Percentiles rank a stretch among this genome's conserved stretches.
phyloP scores from a whole-genome alignment of 2,329 filamentous ascomycete species.

The Sarocladiaceae sp. region DNA sequence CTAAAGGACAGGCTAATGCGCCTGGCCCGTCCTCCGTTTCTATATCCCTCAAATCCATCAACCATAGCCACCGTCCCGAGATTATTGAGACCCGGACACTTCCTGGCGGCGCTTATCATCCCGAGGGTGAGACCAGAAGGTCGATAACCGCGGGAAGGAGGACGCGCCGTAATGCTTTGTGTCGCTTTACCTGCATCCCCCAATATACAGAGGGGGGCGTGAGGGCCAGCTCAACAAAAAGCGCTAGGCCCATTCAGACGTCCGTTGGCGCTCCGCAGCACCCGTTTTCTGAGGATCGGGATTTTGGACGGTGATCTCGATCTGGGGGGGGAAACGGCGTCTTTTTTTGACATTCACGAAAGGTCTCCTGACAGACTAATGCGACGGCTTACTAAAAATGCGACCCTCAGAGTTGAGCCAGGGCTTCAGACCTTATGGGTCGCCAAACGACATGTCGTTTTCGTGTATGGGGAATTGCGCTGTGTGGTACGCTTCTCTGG shows the following conservation, averaged over 20 bases:
- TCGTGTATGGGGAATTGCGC: no score
- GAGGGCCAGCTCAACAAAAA: no score
- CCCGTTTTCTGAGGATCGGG: conserved; percentile 7
- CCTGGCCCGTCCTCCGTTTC: conserved; percentile 3
- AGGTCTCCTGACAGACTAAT: no score
- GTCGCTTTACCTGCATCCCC: background rate
- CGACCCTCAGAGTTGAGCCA: no score
- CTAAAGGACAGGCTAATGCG: background rate
- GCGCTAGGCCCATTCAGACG: background rate
- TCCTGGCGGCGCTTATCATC: background rate
- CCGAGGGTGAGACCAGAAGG: no score
- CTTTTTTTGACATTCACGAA: no score
- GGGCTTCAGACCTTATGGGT: no score
- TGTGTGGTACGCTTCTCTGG: no score
- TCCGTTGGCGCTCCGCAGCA: background rate
- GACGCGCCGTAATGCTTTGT: conserved; percentile 4
- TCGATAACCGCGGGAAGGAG: conserved; percentile 1
- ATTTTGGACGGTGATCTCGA: conserved; percentile 8
- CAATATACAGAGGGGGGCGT: background rate
- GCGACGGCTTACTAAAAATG: no score
- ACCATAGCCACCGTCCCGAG: background rate
- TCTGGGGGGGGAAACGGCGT: no score
- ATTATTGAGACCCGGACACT: background rate
- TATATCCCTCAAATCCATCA: conserved; percentile 4
- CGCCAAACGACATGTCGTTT: no score